A percentile compares a stretch with the other conserved stretches of the same genome.
Conservation (phyloP, 768 basidiomycete genomes). For the Russula griseocarnosa region DNA sequence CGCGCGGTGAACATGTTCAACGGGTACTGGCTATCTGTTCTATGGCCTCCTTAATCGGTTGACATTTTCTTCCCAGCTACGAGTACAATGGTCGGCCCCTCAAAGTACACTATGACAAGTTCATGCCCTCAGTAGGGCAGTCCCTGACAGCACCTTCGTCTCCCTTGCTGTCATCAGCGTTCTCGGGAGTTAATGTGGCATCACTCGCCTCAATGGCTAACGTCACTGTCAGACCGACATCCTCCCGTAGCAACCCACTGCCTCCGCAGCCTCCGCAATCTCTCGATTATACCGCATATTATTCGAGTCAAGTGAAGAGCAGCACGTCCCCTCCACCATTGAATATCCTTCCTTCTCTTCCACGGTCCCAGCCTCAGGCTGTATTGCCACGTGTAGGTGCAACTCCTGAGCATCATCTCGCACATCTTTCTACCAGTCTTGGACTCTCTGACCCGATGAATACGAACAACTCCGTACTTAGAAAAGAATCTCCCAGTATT, state of each 20-base stretch:
- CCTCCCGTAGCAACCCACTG: constrained; percentile 13
- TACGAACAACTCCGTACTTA: neutral
- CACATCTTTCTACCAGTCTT: constrained; percentile 2
- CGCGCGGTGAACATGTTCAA: constrained; percentile 85
- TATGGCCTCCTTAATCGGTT: neutral
- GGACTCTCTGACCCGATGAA: neutral
- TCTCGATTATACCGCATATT: constrained; percentile 14
- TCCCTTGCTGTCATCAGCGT: constrained; percentile 10
- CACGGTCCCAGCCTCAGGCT: constrained; percentile 18
- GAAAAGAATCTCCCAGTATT: constrained; percentile 9
- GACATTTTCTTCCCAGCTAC: constrained; percentile 46
- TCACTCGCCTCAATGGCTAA: constrained; percentile 15
- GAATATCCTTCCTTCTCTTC: constrained; percentile 7
- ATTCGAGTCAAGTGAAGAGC: constrained; percentile 1
- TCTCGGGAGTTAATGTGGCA: constrained; percentile 4
- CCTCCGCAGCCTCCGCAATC: neutral
- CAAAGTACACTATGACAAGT: constrained; percentile 91
- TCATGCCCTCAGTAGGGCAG: constrained; percentile 40
- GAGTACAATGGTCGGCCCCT: constrained; percentile 84
- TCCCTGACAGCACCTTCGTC: constrained; percentile 26
- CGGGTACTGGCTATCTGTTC: constrained; percentile 54
- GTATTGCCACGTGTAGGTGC: constrained; percentile 2
- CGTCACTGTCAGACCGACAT: constrained; percentile 9
- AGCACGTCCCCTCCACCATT: constrained; percentile 13
- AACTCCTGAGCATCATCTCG: constrained; percentile 12